Evolutionary conservation across 164 flowering plant species (phyloP).

Genomic region (Magnolia kwangsiensis): DNA sequence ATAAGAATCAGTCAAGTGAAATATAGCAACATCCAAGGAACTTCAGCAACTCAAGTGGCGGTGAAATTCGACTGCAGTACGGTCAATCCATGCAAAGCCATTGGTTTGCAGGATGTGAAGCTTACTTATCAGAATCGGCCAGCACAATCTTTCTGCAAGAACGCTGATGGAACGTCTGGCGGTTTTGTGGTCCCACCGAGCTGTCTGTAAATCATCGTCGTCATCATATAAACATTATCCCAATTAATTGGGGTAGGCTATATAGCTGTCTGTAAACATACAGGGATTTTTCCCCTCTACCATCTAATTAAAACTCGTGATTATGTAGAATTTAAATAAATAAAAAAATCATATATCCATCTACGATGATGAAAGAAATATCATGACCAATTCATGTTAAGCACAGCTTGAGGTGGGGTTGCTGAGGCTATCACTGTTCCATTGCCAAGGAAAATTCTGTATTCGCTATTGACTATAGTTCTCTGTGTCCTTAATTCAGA

Average conservation of each 20-base stretch:
- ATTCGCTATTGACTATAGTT: no score
- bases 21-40: slow-evolving; percentile 24
- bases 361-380: background rate
- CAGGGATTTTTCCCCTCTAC: background rate
- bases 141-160: slow-evolving; percentile 15
- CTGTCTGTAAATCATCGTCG: slow-evolving; percentile 9
- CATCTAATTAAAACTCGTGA: background rate
- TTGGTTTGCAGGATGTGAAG: slow-evolving; percentile 18
- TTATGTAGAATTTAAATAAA: no score
- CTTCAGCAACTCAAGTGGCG: background rate
- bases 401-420: background rate
- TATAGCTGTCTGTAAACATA: background rate
- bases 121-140: slow-evolving; percentile 17
- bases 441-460: background rate
- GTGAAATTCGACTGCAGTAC: background rate
- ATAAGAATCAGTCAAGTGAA: slow-evolving; percentile 23
- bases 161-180: slow-evolving; percentile 17
- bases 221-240: background rate
- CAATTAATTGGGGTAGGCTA: background rate
- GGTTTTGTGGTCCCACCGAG: slow-evolving; percentile 18
- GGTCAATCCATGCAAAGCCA: background rate
- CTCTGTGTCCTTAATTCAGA: no score
- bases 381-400: background rate
- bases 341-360: no score
- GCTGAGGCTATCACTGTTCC: background rate